Evolutionary conservation across 148 eudicot species (phyloP).

Genomic region (Fagopyrum tataricum): DNA sequence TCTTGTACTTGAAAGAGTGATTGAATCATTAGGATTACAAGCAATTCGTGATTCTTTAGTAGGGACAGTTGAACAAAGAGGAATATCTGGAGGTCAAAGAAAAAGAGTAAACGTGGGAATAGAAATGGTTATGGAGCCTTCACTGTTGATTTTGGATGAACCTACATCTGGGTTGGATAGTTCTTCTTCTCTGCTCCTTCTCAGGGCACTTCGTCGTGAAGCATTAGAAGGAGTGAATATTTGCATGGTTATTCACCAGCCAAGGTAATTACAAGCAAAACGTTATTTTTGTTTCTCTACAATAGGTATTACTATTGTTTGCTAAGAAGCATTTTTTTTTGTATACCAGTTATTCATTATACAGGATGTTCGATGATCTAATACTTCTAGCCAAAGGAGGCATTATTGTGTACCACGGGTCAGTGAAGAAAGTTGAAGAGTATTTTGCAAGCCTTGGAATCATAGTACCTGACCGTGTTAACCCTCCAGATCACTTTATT

Average conservation of each 20-base stretch:
- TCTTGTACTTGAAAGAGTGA: slow-evolving; percentile 40
- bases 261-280: slow-evolving; percentile 25
- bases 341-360: slow-evolving; percentile 40
- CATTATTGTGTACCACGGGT: slow-evolving; percentile 38
- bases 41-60: slow-evolving; percentile 35
- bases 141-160: slow-evolving; percentile 43
- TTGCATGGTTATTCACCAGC: slow-evolving; percentile 49
- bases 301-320: too few species aligned
- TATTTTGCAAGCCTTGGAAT: slow-evolving; percentile 39
- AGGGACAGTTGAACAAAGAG: slow-evolving; percentile 48
- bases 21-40: slow-evolving; percentile 39
- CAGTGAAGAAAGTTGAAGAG: slow-evolving; percentile 37
- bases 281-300: background rate
- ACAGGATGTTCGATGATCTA: slow-evolving; percentile 47
- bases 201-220: slow-evolving; percentile 43
- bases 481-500: slow-evolving; percentile 44
- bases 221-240: slow-evolving; percentile 44
- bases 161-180: slow-evolving; percentile 54
- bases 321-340: background rate
- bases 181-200: slow-evolving; percentile 42
- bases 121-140: slow-evolving; percentile 50
- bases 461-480: slow-evolving; percentile 38
- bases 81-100: slow-evolving; percentile 48
- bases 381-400: slow-evolving; percentile 50
- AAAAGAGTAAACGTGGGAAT: slow-evolving; percentile 47